phyloP scores from a whole-genome alignment of 495 filamentous ascomycete species.

The Aspergillus cavernicola region DNA sequence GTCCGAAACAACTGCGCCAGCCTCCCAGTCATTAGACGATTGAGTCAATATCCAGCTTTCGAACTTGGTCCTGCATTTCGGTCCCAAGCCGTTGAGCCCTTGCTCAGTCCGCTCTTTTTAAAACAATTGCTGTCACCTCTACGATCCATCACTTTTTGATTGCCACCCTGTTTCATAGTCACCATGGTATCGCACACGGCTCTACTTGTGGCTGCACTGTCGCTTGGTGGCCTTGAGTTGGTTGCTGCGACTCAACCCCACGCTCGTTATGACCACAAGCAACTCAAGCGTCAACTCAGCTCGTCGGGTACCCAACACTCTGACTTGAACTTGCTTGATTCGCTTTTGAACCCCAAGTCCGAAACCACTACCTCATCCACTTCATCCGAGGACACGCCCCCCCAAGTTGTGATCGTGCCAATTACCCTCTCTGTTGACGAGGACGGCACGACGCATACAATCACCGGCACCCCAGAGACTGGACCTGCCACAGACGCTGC shows the following conservation, averaged over 20 bases:
- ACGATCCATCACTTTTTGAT: constrained; percentile 11
- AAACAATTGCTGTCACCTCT: constrained; percentile 8
- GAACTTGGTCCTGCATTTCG: constrained; percentile 9
- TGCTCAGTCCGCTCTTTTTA: constrained; percentile 26
- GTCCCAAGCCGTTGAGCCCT: constrained; percentile 13
- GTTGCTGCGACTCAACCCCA: constrained; percentile 39
- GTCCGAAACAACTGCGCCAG: constrained; percentile 9
- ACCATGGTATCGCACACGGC: constrained; percentile 31
- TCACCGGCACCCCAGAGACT: constrained; percentile 15
- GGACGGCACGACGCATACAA: constrained; percentile 25
- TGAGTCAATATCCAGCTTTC: constrained; percentile 10
- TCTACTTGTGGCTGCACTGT: constrained; percentile 30
- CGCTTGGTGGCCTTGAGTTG: constrained; percentile 35
- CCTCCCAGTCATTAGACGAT: constrained; percentile 14
- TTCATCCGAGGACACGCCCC: constrained; percentile 16
- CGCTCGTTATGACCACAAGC: constrained; percentile 34
- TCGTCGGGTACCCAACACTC: background rate
- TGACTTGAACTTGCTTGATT: constrained; percentile 1
- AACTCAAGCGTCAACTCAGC: constrained; percentile 41
- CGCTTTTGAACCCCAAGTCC: constrained; percentile 1
- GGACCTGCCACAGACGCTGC: constrained; percentile 9
- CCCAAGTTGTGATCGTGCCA: constrained; percentile 21
- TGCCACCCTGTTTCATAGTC: constrained; percentile 20
- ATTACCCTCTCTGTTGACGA: constrained; percentile 26
- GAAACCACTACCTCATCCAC: constrained; percentile 7